These are phyloP conservation scores for Chaetomiaceae sp. DNA, from an alignment of 2,329 filamentous ascomycete species.

Conservation along the genomic window DNA sequence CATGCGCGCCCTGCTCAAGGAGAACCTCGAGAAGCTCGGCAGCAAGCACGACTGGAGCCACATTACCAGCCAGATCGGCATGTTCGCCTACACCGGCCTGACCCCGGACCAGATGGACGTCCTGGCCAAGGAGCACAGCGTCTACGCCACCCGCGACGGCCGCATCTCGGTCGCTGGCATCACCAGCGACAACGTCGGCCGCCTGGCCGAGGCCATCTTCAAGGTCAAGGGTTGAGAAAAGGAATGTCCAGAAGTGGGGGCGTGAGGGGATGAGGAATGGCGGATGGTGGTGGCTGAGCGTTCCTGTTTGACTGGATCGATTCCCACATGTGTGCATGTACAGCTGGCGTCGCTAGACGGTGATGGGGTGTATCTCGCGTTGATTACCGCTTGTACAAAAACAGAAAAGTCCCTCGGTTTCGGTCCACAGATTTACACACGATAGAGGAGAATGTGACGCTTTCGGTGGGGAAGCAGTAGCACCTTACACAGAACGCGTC, in stretches of 20 bases:
- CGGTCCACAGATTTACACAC: constrained; percentile 5
- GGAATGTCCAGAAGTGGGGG: constrained; percentile 1
- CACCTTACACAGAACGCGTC: constrained; percentile 2
- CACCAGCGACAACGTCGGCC: constrained; percentile 70
- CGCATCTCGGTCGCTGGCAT: constrained; percentile 83
- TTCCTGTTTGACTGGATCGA: constrained; percentile 4
- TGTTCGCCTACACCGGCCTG: constrained; percentile 98
- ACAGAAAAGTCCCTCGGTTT: constrained; percentile 3
- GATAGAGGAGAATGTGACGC: neutral
- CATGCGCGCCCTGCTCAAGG: constrained; percentile 91
- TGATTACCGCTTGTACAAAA: constrained; percentile 6
- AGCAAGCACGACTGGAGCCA: constrained; percentile 98
- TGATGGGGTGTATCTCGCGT: neutral
- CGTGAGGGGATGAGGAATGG: constrained; percentile 10
- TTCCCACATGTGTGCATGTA: constrained; percentile 1
- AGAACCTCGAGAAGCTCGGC: constrained; percentile 89
- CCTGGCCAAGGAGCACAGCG: constrained; percentile 90
- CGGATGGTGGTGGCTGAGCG: constrained; percentile 4
- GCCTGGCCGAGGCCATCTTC: constrained; percentile 77
- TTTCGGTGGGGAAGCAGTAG: neutral
- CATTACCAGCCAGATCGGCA: constrained; percentile 98
- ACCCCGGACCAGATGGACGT: constrained; percentile 85
- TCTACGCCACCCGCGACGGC: constrained; percentile 93
- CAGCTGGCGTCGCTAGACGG: constrained; percentile 5
- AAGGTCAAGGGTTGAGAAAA: constrained; percentile 63